Conservation (phyloP, 306 rosid genomes). For the Notholithocarpus densiflorus region DNA sequence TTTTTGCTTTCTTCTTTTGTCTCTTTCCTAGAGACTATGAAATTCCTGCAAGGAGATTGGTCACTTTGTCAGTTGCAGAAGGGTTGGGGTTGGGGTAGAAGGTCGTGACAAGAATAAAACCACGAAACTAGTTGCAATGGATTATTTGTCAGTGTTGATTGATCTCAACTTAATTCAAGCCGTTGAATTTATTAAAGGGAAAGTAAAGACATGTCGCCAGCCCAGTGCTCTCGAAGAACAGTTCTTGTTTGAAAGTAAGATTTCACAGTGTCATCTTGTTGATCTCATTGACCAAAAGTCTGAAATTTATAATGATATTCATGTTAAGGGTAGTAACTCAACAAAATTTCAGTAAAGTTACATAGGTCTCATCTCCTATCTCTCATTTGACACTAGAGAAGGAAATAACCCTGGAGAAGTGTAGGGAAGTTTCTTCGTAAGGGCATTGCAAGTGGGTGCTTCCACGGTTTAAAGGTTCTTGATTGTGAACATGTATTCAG, state of each 20-base stretch:
- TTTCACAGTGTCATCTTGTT: no score
- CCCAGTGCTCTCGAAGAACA: neutral
- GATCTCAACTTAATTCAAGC: constrained; percentile 6
- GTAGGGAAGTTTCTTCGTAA: constrained; percentile 15
- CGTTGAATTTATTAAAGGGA: constrained; percentile 8
- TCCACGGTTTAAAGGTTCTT: neutral
- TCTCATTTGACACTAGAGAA: neutral
- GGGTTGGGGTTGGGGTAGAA: neutral
- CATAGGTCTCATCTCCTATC: no score
- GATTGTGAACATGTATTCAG: constrained; percentile 29
- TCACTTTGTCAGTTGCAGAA: no score
- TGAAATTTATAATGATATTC: no score
- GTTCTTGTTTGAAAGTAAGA: no score
- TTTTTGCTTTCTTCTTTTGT: no score
- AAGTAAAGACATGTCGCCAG: constrained; percentile 9
- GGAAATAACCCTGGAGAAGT: constrained; percentile 37
- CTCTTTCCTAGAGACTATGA: no score
- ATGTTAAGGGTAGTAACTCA: no score
- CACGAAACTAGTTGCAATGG: neutral
- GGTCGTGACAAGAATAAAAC: neutral
- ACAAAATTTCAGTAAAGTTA: no score
- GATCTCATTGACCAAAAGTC: no score
- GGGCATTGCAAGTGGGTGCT: constrained; percentile 6
- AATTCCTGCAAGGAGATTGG: no score
- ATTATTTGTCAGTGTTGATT: neutral